Evolutionary conservation across 1,284 basidiomycete species (phyloP).

Genomic region (Porodaedalea pini): DNA sequence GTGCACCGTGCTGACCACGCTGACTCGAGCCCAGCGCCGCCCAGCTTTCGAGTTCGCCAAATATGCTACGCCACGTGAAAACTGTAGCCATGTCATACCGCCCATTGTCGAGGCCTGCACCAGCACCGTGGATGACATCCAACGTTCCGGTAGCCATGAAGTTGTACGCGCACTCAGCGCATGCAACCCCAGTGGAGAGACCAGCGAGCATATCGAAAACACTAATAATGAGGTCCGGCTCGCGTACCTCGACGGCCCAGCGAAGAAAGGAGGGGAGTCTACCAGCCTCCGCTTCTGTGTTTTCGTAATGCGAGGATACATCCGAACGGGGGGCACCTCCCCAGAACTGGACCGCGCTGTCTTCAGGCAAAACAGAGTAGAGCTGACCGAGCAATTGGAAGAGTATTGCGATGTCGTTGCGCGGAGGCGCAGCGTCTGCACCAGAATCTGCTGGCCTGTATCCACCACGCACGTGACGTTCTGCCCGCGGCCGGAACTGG

Average conservation of each 20-base stretch:
- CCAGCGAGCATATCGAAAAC: constrained; percentile 87
- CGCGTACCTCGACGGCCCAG: constrained; percentile 79
- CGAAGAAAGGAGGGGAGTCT: constrained; percentile 79
- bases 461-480: constrained; percentile 46
- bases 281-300: constrained; percentile 54
- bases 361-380: constrained; percentile 70
- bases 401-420: constrained; percentile 82
- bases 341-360: constrained; percentile 84
- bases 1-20: constrained; percentile 30
- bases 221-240: constrained; percentile 70
- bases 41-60: constrained; percentile 28
- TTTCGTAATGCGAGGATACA: constrained; percentile 48
- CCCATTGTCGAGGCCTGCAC: constrained; percentile 29
- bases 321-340: constrained; percentile 53
- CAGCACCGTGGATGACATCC: constrained; percentile 57
- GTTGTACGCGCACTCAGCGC: constrained; percentile 82
- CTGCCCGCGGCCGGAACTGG: constrained; percentile 58
- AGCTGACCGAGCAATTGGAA: constrained; percentile 82
- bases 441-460: constrained; percentile 40
- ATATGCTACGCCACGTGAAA: constrained; percentile 19
- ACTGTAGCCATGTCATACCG: constrained; percentile 16
- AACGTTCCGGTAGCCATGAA: constrained; percentile 70
- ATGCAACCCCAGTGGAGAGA: constrained; percentile 79
- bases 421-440: constrained; percentile 42
- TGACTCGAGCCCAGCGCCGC: constrained; percentile 31